These are phyloP conservation scores for Pontederia crassipes DNA, from an alignment of 176 grass and related monocot species.

Conservation along the genomic window DNA sequence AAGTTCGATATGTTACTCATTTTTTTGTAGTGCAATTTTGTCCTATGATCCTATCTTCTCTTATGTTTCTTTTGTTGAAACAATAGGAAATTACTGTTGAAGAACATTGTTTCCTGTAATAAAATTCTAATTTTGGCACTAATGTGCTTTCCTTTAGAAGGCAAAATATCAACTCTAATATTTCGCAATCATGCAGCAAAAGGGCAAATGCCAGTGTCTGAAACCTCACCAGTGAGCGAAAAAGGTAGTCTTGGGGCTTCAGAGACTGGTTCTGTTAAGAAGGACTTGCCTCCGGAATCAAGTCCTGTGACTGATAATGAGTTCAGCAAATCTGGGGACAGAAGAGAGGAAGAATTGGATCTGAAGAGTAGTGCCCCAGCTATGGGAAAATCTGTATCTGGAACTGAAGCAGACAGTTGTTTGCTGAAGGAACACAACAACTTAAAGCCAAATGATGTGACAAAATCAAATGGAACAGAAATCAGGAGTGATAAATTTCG, in stretches of 20 bases:
- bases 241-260: constrained; percentile 60
- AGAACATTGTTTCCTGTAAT: too few relatives aligned
- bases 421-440: constrained; percentile 22
- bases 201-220: constrained; percentile 31
- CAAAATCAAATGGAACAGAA: constrained; percentile 24
- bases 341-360: constrained; percentile 10
- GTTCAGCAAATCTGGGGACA: constrained; percentile 4
- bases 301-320: constrained; percentile 19
- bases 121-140: background rate
- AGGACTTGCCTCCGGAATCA: constrained; percentile 17
- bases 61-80: too few relatives aligned
- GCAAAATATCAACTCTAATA: constrained; percentile 8
- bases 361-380: constrained; percentile 16
- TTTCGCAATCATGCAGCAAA: constrained; percentile 47
- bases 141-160: background rate
- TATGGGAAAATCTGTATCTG: constrained; percentile 16
- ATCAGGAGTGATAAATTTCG: constrained; percentile 37
- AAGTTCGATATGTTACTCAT: too few relatives aligned
- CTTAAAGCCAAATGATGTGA: constrained; percentile 16
- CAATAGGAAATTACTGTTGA: too few relatives aligned
- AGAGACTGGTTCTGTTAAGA: constrained; percentile 39
- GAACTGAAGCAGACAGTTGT: constrained; percentile 17
- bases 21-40: too few relatives aligned
- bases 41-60: too few relatives aligned
- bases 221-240: constrained; percentile 33